Evolutionary conservation across 805 yeast species (phyloP).

Genomic region (Clavispora fructus): DNA sequence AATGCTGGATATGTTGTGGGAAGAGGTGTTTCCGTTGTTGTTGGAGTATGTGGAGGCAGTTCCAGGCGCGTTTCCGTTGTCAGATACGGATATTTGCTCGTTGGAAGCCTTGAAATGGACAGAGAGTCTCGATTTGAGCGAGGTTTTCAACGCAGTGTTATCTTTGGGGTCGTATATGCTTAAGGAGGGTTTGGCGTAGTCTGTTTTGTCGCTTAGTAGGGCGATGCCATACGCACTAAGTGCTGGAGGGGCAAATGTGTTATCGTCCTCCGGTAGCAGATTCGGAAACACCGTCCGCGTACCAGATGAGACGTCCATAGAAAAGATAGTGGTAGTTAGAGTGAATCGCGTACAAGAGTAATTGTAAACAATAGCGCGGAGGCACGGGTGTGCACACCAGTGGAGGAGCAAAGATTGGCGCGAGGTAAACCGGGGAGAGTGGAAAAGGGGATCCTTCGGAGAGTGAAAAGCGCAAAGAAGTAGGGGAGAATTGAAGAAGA

Average conservation of each 20-base stretch:
- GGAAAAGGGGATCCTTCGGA: no score
- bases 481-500: no score
- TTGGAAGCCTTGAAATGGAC: conserved; percentile 21
- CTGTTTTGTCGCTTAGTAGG: conserved; percentile 34
- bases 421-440: no score
- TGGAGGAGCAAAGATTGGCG: neutral
- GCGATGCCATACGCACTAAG: conserved; percentile 56
- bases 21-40: neutral
- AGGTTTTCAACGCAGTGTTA: conserved; percentile 7
- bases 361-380: conserved; percentile 1
- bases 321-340: neutral
- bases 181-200: conserved; percentile 5
- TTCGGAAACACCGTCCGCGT: neutral
- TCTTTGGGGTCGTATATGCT: conserved; percentile 15
- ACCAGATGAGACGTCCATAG: neutral
- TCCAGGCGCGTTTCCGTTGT: neutral
- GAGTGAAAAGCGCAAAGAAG: no score
- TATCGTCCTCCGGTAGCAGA: conserved; percentile 37
- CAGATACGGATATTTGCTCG: neutral
- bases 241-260: conserved; percentile 54
- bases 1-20: conserved; percentile 1
- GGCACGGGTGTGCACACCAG: conserved; percentile 1
- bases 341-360: conserved; percentile 1
- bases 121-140: conserved; percentile 26
- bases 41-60: neutral